Conservation (phyloP, 176 grass and related monocot genomes). For the Dactylis glomerata region DNA sequence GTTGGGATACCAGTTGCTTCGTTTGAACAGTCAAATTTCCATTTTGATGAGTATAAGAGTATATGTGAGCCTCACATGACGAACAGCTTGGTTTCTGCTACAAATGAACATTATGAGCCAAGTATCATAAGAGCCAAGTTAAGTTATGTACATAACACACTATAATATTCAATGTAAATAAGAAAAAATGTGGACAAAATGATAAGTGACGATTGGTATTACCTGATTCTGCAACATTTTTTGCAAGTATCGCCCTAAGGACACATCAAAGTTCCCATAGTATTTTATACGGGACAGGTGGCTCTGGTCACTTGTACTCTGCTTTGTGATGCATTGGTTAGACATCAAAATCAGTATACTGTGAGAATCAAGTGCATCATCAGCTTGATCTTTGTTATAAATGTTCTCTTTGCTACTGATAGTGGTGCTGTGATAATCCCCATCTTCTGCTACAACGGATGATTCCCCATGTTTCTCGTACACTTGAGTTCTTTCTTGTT, state of each 20-base stretch:
- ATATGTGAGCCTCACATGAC: conserved; percentile 71
- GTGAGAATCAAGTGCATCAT: conserved; percentile 57
- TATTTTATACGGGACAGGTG: conserved; percentile 79
- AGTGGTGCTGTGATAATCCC: conserved; percentile 27
- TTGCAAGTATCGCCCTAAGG: conserved; percentile 74
- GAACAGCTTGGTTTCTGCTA: conserved; percentile 63
- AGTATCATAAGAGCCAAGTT: conserved; percentile 20
- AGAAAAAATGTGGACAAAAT: background rate
- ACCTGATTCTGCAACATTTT: conserved; percentile 73
- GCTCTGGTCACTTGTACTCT: conserved; percentile 57
- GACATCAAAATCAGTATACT: conserved; percentile 85
- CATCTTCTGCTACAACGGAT: conserved; percentile 8
- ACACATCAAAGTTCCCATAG: conserved; percentile 77
- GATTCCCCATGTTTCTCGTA: conserved; percentile 21
- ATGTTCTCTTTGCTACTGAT: conserved; percentile 54
- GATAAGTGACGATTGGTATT: conserved; percentile 10
- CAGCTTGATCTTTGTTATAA: conserved; percentile 40
- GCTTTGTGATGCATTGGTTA: conserved; percentile 70
- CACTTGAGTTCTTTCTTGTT: conserved; percentile 27
- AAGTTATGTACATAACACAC: conserved; percentile 19
- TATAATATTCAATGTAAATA: conserved; percentile 15
- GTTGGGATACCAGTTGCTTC: conserved; percentile 41
- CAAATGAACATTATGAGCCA: conserved; percentile 23
- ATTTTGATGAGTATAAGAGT: conserved; percentile 85
- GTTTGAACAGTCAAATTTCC: conserved; percentile 84